These are phyloP conservation scores for Suillus clintonianus DNA, from an alignment of 768 basidiomycete genomes.

Conservation along the genomic window DNA sequence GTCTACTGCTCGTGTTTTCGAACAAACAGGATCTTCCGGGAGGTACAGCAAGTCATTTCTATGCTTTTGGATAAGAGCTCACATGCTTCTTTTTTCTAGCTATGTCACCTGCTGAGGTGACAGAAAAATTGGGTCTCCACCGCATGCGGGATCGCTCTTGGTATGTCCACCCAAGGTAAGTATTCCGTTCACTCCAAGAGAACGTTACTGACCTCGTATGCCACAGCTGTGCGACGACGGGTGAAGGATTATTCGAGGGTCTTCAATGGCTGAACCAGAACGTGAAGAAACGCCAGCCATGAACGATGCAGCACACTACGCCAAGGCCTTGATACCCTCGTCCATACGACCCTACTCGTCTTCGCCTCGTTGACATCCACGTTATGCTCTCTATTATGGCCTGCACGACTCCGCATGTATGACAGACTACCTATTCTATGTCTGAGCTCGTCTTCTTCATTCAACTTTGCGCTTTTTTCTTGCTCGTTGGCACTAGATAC, in stretches of 20 bases:
- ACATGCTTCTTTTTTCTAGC: constrained; percentile 39
- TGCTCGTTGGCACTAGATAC: constrained; percentile 9
- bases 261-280: constrained; percentile 97
- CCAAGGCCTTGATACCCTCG: constrained; percentile 21
- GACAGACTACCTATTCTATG: constrained; percentile 36
- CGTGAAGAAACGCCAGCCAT: constrained; percentile 89
- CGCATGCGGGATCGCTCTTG: constrained; percentile 96
- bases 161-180: constrained; percentile 98
- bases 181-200: constrained; percentile 4
- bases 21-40: constrained; percentile 99
- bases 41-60: constrained; percentile 48
- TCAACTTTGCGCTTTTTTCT: constrained; percentile 28
- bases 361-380: constrained; percentile 32
- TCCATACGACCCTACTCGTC: constrained; percentile 23
- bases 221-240: constrained; percentile 88
- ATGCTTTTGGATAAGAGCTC: not conserved
- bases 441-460: constrained; percentile 19
- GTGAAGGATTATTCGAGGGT: constrained; percentile 96
- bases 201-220: constrained; percentile 5
- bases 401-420: constrained; percentile 36
- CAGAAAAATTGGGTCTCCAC: constrained; percentile 93
- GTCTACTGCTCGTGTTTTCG: constrained; percentile 94
- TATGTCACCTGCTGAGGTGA: constrained; percentile 99
- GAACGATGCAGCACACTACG: constrained; percentile 28
- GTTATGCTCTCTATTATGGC: constrained; percentile 38